A percentile compares a stretch with the other conserved stretches of the same genome.
These are phyloP conservation scores for Hevea brasiliensis DNA, from an alignment of 345 rosid species.

Conservation along the genomic window DNA sequence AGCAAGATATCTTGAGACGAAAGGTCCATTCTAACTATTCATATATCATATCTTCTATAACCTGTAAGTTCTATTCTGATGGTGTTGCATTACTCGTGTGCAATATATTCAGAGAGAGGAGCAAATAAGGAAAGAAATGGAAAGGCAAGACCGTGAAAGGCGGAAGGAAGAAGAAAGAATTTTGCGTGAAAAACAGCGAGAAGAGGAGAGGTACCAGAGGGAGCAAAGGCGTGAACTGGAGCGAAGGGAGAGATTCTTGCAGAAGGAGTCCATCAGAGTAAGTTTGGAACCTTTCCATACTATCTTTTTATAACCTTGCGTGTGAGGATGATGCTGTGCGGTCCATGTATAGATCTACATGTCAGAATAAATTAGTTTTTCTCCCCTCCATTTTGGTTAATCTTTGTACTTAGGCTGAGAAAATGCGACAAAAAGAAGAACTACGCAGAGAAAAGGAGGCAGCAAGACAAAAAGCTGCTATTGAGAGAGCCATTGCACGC, in stretches of 20 bases:
- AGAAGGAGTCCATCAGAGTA: constrained; percentile 83
- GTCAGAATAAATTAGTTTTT: neutral
- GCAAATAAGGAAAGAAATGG: constrained; percentile 81
- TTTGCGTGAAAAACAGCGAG: constrained; percentile 85
- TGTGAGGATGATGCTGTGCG: neutral
- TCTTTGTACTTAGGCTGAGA: constrained; percentile 60
- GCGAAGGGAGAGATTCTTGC: constrained; percentile 82
- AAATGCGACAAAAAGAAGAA: constrained; percentile 81
- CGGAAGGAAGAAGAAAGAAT: constrained; percentile 88
- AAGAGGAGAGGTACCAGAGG: constrained; percentile 73
- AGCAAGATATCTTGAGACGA: constrained; percentile 73
- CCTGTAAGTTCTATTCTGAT: constrained; percentile 9
- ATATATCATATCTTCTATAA: constrained; percentile 11
- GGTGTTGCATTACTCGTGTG: neutral
- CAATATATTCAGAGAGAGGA: constrained; percentile 62
- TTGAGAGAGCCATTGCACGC: constrained; percentile 85
- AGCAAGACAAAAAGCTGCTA: constrained; percentile 85
- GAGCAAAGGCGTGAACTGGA: constrained; percentile 87
- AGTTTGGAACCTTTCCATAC: constrained; percentile 16
- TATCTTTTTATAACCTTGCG: constrained; percentile 1
- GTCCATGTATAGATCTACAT: neutral
- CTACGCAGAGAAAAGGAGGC: constrained; percentile 72
- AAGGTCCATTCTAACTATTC: constrained; percentile 49
- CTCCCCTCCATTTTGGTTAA: neutral
- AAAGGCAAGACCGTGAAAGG: constrained; percentile 89